A percentile compares a stretch with the other conserved stretches of the same genome.
These are phyloP conservation scores for Mallotus repandus DNA, from an alignment of 441 rosid genomes.

Conservation along the genomic window DNA sequence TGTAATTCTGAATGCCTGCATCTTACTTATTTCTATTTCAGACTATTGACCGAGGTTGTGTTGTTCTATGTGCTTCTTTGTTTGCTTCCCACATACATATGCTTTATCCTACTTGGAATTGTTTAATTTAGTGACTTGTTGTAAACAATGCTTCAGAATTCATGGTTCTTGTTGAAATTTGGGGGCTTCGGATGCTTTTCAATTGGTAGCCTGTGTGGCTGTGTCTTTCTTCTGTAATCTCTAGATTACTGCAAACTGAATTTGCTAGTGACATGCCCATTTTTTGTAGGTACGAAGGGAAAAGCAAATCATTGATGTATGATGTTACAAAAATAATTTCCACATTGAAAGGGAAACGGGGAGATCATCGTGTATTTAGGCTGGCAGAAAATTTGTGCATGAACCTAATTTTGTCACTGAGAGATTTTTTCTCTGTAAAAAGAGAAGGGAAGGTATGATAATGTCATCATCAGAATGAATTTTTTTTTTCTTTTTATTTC, in stretches of 20 bases:
- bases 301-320: slow-evolving; percentile 89
- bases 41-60: background rate
- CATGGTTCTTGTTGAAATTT: background rate
- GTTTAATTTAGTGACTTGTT: background rate
- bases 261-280: slow-evolving; percentile 9
- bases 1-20: slow-evolving; percentile 4
- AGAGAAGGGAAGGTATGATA: slow-evolving; percentile 85
- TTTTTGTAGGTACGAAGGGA: slow-evolving; percentile 83
- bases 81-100: slow-evolving; percentile 3
- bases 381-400: slow-evolving; percentile 95
- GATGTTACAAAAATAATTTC: slow-evolving; percentile 94
- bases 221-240: slow-evolving; percentile 1
- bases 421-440: slow-evolving; percentile 89
- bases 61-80: background rate
- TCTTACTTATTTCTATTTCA: slow-evolving; percentile 13
- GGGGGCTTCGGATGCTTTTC: slow-evolving; percentile 13
- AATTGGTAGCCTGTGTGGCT: background rate
- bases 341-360: slow-evolving; percentile 87
- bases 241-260: background rate
- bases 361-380: slow-evolving; percentile 93
- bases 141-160: background rate
- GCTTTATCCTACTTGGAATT: background rate
- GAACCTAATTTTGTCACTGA: slow-evolving; percentile 82
- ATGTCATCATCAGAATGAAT: slow-evolving; percentile 7
- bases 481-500: slow-evolving; percentile 17